Base-by-base conservation (phyloP, 176 grass and related monocot genomes). In the Avena insularis region DNA sequence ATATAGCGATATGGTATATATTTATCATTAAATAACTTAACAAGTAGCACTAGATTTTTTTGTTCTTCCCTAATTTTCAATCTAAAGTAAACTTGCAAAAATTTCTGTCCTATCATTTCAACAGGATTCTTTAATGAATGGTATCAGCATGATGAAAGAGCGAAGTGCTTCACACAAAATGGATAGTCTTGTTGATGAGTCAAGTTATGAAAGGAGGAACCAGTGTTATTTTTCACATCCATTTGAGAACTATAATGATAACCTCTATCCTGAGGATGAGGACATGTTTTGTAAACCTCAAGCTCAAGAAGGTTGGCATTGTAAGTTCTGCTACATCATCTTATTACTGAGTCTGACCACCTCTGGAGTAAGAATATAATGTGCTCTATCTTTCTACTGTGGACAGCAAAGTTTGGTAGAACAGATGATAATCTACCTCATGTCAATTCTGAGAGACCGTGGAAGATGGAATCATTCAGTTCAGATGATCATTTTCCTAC, bases 61-160 rank as follows among this genome's bases (percentile, higher is more conserved):
- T 46, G 9, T 55, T 47, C 54, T 84, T 61, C 16, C 54, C 49
- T 79, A 82, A 38, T 36, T 25, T 81, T 58, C 64, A 36, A 43
- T 54, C 61, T 23, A 62, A 74, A 61, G 7, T 69, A 68, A 86
- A 48, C 59, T 51, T 77, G 6, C n/a, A 57, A 74, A 70, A 19
- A 14, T 31, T 68, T 1, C 21, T 36, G 53, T 58, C 49, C 10
- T 73, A 55, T 25, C 6, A 47, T 56, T 57, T 75, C 64, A 75
- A 68, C 79, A 93, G 91, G 86, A 93, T 88, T 82, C 82, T 31
- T 73, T 89, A 74, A 66, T 88, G 51, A 78, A 86, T 62, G 79
- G 83, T 75, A 86, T 93, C 38, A 80, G 76, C 38, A 66, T 90
- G 71, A 40, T 82, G 66, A 82, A 78, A 74, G 88, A 90, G 45